These are phyloP conservation scores for Rhizopogon vulgaris DNA, from an alignment of 768 basidiomycete species.

Conservation along the genomic window DNA sequence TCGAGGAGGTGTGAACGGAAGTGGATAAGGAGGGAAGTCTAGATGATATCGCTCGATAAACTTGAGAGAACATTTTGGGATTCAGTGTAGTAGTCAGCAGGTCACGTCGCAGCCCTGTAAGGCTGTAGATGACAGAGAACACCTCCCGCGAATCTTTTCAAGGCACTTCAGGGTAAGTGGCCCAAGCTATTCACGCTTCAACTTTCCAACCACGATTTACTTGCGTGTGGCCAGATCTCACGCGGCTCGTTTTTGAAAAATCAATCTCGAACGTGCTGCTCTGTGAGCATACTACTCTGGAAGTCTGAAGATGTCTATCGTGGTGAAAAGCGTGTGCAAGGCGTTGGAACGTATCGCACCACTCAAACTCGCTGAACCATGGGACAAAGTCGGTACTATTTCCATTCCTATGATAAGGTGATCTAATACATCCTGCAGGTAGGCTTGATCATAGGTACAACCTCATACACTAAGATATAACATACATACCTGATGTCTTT, in stretches of 20 bases:
- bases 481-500: slow-evolving; percentile 2
- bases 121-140: neutral
- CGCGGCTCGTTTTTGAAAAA: neutral
- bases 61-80: slow-evolving; percentile 3
- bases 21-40: slow-evolving; percentile 1
- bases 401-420: slow-evolving; percentile 2
- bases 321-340: slow-evolving; percentile 44
- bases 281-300: too few relatives aligned
- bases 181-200: neutral
- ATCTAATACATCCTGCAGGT: slow-evolving; percentile 37
- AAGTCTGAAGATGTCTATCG: slow-evolving; percentile 4
- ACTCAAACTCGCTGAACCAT: slow-evolving; percentile 75
- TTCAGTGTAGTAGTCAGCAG: neutral
- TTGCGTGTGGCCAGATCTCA: neutral
- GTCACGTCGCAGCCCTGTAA: too few relatives aligned
- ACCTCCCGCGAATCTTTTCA: neutral
- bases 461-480: slow-evolving; percentile 2
- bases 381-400: slow-evolving; percentile 80
- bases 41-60: slow-evolving; percentile 4
- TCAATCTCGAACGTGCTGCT: neutral
- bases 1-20: neutral
- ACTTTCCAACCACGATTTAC: neutral
- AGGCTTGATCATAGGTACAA: slow-evolving; percentile 64
- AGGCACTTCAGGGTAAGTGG: neutral
- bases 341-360: slow-evolving; percentile 87